Evolutionary conservation across 352 stramenopile genomes (phyloP).

Genomic region (Phytopythium vexans): DNA sequence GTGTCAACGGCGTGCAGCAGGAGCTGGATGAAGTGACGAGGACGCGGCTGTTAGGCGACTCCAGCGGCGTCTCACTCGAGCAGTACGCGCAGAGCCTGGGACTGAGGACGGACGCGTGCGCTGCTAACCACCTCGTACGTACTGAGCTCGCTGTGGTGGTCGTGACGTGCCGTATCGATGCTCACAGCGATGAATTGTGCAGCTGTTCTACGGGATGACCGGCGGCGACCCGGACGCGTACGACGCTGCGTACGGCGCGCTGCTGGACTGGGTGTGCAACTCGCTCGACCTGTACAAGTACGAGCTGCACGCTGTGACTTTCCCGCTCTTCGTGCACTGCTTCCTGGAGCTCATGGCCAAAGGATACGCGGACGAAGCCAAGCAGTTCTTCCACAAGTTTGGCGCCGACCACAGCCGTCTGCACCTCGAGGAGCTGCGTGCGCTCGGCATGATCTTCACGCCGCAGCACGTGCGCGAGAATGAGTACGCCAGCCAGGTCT

Average conservation of each 20-base stretch:
- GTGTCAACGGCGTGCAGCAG: background rate
- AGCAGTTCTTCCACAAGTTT: slow-evolving; percentile 58
- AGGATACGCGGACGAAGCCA: slow-evolving; percentile 44
- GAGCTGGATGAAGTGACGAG: slow-evolving; percentile 19
- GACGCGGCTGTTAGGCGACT: slow-evolving; percentile 30
- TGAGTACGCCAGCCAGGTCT: slow-evolving; percentile 75
- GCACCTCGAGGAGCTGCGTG: slow-evolving; percentile 67
- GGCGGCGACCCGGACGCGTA: slow-evolving; percentile 54
- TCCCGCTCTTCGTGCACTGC: slow-evolving; percentile 81
- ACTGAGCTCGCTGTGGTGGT: slow-evolving; percentile 3
- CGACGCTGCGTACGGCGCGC: slow-evolving; percentile 60
- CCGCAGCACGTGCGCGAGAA: slow-evolving; percentile 59
- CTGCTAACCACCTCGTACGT: slow-evolving; percentile 72
- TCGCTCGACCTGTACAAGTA: slow-evolving; percentile 86
- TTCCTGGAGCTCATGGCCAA: slow-evolving; percentile 78
- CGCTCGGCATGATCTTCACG: slow-evolving; percentile 59
- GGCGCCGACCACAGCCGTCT: slow-evolving; percentile 60
- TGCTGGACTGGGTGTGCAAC: slow-evolving; percentile 84
- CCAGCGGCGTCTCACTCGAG: slow-evolving; percentile 38
- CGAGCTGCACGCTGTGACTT: slow-evolving; percentile 74
- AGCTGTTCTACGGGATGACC: slow-evolving; percentile 78
- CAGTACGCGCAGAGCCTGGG: slow-evolving; percentile 61
- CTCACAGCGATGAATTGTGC: background rate
- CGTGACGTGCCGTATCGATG: background rate
- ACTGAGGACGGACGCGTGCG: slow-evolving; percentile 66